These are phyloP conservation scores for Leccinum uliginosum DNA, from an alignment of 768 basidiomycete species.

Conservation along the genomic window DNA sequence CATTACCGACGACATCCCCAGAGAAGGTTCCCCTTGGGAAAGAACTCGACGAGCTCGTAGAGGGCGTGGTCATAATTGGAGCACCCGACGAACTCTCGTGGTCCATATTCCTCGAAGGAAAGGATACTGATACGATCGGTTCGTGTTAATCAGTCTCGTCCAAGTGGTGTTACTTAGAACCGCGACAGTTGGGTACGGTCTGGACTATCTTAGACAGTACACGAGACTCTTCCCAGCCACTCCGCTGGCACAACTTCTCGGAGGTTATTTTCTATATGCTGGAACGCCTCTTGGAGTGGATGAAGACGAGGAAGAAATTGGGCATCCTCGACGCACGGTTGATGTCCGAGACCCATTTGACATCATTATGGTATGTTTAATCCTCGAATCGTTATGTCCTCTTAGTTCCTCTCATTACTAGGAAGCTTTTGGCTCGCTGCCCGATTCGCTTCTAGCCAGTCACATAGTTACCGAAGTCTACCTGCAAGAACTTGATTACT, in stretches of 20 bases:
- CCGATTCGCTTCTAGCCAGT: slow-evolving; percentile 61
- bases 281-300: slow-evolving; percentile 42
- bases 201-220: slow-evolving; percentile 53
- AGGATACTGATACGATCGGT: slow-evolving; percentile 67
- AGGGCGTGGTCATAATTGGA: slow-evolving; percentile 70
- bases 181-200: slow-evolving; percentile 56
- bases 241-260: slow-evolving; percentile 52
- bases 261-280: slow-evolving; percentile 65
- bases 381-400: not conserved
- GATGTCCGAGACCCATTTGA: slow-evolving; percentile 54
- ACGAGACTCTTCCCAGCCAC: slow-evolving; percentile 60
- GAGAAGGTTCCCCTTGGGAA: slow-evolving; percentile 46
- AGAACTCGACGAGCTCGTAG: slow-evolving; percentile 68
- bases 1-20: slow-evolving; percentile 44
- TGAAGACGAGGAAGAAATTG: slow-evolving; percentile 21
- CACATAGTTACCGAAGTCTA: slow-evolving; percentile 66
- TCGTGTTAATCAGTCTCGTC: slow-evolving; percentile 23
- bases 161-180: not conserved
- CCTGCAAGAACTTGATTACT: slow-evolving; percentile 64
- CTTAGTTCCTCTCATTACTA: slow-evolving; percentile 28
- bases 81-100: slow-evolving; percentile 82
- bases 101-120: slow-evolving; percentile 70
- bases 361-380: slow-evolving; percentile 51
- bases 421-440: slow-evolving; percentile 50
- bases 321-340: slow-evolving; percentile 2